These are phyloP conservation scores for Beauveria medogensis DNA, from an alignment of 2,329 filamentous ascomycete species.

Conservation along the genomic window DNA sequence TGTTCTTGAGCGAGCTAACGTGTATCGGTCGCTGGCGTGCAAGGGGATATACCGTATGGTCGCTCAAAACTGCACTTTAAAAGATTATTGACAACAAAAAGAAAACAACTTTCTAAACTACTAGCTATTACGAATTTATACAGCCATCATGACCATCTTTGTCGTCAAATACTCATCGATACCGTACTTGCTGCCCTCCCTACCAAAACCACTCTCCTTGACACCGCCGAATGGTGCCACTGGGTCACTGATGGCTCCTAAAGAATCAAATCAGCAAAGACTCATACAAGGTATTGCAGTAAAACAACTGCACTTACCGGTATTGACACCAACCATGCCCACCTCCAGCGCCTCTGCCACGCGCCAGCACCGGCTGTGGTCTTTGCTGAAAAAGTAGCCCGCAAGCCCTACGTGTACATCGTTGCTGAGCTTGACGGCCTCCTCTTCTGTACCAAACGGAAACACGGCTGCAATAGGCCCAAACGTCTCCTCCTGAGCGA, in stretches of 20 bases:
- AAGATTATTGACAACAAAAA: too few relatives aligned
- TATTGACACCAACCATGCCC: conserved; percentile 59
- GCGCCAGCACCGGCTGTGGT: conserved; percentile 27
- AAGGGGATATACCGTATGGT: too few relatives aligned
- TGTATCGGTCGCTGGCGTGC: too few relatives aligned
- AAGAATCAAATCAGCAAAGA: background rate
- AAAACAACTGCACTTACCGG: conserved; percentile 10
- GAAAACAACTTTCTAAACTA: too few relatives aligned
- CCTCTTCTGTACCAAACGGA: conserved; percentile 40
- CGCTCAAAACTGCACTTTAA: too few relatives aligned
- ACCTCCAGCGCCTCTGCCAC: conserved; percentile 48
- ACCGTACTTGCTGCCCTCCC: conserved; percentile 60
- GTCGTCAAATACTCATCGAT: conserved; percentile 68
- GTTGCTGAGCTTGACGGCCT: conserved; percentile 42
- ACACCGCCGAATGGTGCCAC: conserved; percentile 27
- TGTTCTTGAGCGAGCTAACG: too few relatives aligned
- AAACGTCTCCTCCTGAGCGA: conserved; percentile 20
- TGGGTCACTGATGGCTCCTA: conserved; percentile 45
- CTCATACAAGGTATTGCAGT: background rate
- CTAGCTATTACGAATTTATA: background rate
- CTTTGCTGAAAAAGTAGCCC: conserved; percentile 22
- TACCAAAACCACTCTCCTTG: conserved; percentile 25
- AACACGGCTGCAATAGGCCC: conserved; percentile 33
- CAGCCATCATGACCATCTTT: conserved; percentile 45
- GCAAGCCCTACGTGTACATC: conserved; percentile 32